Evolutionary conservation across 164 flowering plant genomes (phyloP), one percentile per base, ranked within the genome.

Genomic region (Vitis rupestris): DNA sequence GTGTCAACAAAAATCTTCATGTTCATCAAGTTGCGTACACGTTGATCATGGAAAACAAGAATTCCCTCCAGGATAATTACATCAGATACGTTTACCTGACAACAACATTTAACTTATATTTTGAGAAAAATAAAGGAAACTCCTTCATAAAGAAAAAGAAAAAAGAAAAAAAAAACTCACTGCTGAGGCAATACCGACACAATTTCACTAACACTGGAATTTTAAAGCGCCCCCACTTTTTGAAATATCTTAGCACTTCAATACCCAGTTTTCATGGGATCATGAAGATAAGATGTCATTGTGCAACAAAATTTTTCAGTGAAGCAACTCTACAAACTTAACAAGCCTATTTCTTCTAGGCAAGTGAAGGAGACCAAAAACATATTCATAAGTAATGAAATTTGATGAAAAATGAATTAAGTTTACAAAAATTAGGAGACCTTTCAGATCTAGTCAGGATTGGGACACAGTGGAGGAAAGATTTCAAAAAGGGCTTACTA

Each of bases 1-100:
- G 98, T 85, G 67, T 94, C 97, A 69, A 94, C 99, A 81, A 94
- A 94, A 52, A 94, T 91, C 82, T 94, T 94, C 98, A 94, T 87
- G 70, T 86, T 91, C 99, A 94, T 92, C 79, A 92, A 74, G 78
- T 85, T 81, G 63, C 99, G 90, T 44, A 92, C 96, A 50, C 87
- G 84, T 65, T 75, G 88, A 59, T 94, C 99, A 81, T 94, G 99
- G 75, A 94, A 91, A 70, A 95, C 94, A 50, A 94, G 79, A 72
- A 94, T 92, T 44, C 99, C 99, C 78, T 92, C 99, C 87, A 94
- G 76, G 69, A 94, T 92, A 56, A 94, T 91, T 50, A 94, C 99
- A 80, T 94, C 97, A 61, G 99, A 91, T 70, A 89, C 96, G 85
- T 94, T 94, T 4, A 94, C 99, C 99, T 94, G 81, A 55, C 23